These are phyloP conservation scores for Gonium pectorale DNA, from an alignment of 139 green algal species.

Conservation along the genomic window DNA sequence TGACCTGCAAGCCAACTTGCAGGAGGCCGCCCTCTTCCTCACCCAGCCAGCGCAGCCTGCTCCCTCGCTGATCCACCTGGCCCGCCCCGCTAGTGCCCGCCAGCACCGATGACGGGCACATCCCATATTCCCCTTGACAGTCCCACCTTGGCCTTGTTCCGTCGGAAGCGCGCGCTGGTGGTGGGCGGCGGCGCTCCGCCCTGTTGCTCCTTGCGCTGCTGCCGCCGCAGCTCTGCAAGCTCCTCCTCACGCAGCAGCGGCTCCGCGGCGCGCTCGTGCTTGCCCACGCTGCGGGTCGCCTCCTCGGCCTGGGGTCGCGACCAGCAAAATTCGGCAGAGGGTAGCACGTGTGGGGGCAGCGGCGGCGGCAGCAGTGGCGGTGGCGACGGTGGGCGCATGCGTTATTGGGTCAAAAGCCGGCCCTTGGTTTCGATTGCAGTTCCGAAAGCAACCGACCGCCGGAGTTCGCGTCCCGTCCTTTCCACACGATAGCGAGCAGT, in stretches of 20 bases:
- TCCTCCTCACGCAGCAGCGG: constrained; percentile 5
- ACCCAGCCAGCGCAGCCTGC: background rate
- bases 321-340: no score
- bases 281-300: background rate
- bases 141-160: constrained; percentile 37
- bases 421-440: no score
- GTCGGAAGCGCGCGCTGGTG: constrained; percentile 27
- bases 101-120: background rate
- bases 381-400: no score
- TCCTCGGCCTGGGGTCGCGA: constrained; percentile 29
- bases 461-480: no score
- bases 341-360: no score
- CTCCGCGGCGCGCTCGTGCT: constrained; percentile 19
- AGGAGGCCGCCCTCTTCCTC: background rate
- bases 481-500: no score
- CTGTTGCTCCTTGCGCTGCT: background rate
- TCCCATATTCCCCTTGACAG: background rate
- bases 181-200: background rate
- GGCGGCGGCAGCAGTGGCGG: no score
- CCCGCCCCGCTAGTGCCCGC: background rate
- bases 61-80: background rate
- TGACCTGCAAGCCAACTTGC: background rate
- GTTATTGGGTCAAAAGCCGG: no score
- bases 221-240: constrained; percentile 1
- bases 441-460: no score